A percentile compares a stretch with the other conserved stretches of the same genome.
Evolutionary conservation across 1,139 yeast species (phyloP).

Genomic region (Arxiozyma slooffiae): DNA sequence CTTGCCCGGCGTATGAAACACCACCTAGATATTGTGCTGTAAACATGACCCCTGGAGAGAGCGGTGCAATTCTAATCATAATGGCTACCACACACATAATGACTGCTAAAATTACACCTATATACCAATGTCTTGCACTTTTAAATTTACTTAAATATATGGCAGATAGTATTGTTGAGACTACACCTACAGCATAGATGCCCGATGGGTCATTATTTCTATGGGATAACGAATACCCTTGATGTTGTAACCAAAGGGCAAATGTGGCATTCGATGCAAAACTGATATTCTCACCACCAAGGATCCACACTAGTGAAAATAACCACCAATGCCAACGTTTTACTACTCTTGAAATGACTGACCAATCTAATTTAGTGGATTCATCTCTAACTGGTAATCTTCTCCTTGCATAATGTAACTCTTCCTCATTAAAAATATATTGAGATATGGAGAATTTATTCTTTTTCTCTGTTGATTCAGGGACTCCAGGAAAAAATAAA

Average conservation of each 20-base stretch:
- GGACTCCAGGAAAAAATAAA: conserved; percentile 44
- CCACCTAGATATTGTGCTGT: conserved; percentile 46
- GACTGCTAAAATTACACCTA: conserved; percentile 37
- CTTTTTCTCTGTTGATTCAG: conserved; percentile 43
- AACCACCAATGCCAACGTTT: conserved; percentile 54
- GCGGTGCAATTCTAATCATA: conserved; percentile 26
- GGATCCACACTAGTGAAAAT: conserved; percentile 45
- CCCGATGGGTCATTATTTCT: conserved; percentile 53
- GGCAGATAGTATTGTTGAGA: conserved; percentile 40
- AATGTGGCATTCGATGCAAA: conserved; percentile 44
- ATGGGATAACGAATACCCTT: conserved; percentile 37
- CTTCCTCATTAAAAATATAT: conserved; percentile 37
- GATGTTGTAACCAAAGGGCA: conserved; percentile 42
- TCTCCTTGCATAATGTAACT: conserved; percentile 35
- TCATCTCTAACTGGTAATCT: conserved; percentile 35
- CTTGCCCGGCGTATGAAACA: conserved; percentile 43
- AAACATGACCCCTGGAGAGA: conserved; percentile 35
- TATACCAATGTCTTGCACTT: conserved; percentile 42
- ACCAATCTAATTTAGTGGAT: conserved; percentile 36
- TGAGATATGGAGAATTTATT: conserved; percentile 40
- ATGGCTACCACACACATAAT: conserved; percentile 38
- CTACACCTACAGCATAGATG: conserved; percentile 44
- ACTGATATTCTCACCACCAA: conserved; percentile 54
- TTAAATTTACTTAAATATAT: conserved; percentile 38
- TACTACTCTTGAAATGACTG: conserved; percentile 39